phyloP scores from a whole-genome alignment of 2,329 filamentous ascomycete species.

The Corynespora cassiicola region DNA sequence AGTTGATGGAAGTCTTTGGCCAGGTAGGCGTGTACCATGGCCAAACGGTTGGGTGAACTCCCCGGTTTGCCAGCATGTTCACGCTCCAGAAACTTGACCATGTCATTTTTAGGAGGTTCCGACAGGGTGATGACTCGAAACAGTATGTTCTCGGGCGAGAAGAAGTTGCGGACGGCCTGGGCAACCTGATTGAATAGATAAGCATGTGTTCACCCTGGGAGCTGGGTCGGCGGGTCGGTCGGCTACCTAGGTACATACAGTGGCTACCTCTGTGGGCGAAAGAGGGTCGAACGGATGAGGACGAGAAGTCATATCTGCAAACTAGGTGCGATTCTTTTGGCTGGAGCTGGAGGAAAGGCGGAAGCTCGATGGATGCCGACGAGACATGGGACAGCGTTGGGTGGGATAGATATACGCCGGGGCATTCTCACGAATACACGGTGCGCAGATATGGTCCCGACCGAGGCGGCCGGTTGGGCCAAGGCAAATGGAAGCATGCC shows the following conservation, averaged over 20 bases:
- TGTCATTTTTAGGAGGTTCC: slow-evolving; percentile 58
- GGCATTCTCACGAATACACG: too few species aligned
- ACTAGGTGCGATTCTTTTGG: too few species aligned
- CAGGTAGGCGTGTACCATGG: slow-evolving; percentile 48
- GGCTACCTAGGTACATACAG: not conserved
- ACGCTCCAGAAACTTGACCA: slow-evolving; percentile 54
- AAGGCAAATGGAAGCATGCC: too few species aligned
- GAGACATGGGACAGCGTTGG: too few species aligned
- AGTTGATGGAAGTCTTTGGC: slow-evolving; percentile 46
- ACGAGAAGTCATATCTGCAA: not conserved
- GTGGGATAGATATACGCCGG: too few species aligned
- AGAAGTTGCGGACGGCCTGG: slow-evolving; percentile 43
- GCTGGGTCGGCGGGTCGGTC: too few species aligned
- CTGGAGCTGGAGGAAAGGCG: too few species aligned
- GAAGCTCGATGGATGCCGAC: too few species aligned
- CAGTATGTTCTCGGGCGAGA: slow-evolving; percentile 41
- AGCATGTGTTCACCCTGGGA: too few species aligned
- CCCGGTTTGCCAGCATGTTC: slow-evolving; percentile 44
- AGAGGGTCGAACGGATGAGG: slow-evolving; percentile 10
- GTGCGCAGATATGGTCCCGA: too few species aligned
- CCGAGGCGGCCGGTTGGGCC: too few species aligned
- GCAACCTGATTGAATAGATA: slow-evolving; percentile 22
- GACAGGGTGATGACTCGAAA: slow-evolving; percentile 60
- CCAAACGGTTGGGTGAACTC: slow-evolving; percentile 42
- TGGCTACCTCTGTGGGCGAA: slow-evolving; percentile 3